Evolutionary conservation across 257 asterid species (phyloP).

Genomic region (Rehmannia glutinosa): DNA sequence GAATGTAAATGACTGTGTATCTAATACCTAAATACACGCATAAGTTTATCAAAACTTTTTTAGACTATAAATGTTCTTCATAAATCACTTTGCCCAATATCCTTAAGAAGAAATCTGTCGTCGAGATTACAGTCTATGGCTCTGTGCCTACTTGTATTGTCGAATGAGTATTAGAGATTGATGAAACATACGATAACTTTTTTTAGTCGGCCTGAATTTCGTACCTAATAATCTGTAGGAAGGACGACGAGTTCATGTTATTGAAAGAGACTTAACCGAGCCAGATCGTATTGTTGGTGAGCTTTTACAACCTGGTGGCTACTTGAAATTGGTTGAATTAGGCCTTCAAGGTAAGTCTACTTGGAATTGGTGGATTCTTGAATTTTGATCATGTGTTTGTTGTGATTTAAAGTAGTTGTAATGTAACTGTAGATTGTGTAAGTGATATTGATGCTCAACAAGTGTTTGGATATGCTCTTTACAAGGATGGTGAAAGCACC

Average conservation of each 20-base stretch:
- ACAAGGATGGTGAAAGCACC: slow-evolving; percentile 46
- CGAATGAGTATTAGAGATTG: not conserved
- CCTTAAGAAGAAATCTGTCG: no score
- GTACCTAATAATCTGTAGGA: slow-evolving; percentile 31
- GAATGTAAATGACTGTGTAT: no score
- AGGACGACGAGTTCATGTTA: slow-evolving; percentile 51
- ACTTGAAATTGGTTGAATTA: slow-evolving; percentile 49
- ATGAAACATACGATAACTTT: not conserved
- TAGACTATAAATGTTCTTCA: no score
- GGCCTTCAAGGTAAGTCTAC: slow-evolving; percentile 49
- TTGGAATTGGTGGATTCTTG: no score
- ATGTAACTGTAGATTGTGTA: slow-evolving; percentile 40
- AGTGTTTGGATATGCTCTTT: slow-evolving; percentile 51
- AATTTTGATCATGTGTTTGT: no score
- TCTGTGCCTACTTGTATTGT: not conserved
- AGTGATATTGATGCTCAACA: slow-evolving; percentile 51
- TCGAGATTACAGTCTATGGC: no score
- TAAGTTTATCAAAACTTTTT: no score
- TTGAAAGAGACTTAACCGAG: slow-evolving; percentile 57
- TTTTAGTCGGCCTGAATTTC: no score
- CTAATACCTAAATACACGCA: no score
- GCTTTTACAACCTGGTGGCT: slow-evolving; percentile 65
- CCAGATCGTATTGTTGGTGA: slow-evolving; percentile 71
- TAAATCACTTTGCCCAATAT: no score
- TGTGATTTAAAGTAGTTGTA: no score